Conservation (phyloP, 2,329 filamentous ascomycete species). For the Nemania sp. region DNA sequence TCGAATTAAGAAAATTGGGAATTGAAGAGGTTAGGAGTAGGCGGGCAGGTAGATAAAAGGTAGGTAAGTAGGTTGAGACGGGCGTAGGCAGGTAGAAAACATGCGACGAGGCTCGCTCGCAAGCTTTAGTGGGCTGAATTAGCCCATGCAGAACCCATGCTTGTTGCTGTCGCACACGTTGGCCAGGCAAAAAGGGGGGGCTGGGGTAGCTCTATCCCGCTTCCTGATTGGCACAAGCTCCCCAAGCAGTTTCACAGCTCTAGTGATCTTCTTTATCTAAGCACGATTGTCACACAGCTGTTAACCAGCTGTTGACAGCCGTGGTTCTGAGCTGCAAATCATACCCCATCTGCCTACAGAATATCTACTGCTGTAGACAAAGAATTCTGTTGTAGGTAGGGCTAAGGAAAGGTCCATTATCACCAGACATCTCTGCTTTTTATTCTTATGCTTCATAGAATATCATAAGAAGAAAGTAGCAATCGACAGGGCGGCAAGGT, state of each 20-base stretch:
- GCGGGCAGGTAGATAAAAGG: no score
- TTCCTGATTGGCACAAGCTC: constrained; percentile 22
- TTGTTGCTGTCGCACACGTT: constrained; percentile 24
- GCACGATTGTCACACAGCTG: neutral
- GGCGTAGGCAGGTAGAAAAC: neutral
- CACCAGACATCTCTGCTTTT: neutral
- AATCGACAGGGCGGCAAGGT: neutral
- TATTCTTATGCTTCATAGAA: neutral
- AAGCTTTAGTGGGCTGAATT: constrained; percentile 28
- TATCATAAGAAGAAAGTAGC: neutral
- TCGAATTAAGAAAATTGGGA: neutral
- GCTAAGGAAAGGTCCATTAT: neutral
- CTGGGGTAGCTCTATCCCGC: constrained; percentile 13
- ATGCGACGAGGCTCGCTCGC: constrained; percentile 32
- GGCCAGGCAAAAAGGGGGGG: constrained; percentile 36
- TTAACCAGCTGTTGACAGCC: neutral
- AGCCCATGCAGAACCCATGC: constrained; percentile 35
- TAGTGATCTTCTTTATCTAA: neutral
- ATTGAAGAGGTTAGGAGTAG: no score
- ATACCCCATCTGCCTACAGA: neutral
- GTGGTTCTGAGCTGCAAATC: neutral
- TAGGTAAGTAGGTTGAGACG: no score
- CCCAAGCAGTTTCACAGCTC: neutral
- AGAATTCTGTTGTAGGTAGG: neutral
- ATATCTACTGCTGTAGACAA: neutral